These are phyloP conservation scores for Microthlaspi erraticum DNA, from an alignment of 345 rosid species.

Conservation along the genomic window DNA sequence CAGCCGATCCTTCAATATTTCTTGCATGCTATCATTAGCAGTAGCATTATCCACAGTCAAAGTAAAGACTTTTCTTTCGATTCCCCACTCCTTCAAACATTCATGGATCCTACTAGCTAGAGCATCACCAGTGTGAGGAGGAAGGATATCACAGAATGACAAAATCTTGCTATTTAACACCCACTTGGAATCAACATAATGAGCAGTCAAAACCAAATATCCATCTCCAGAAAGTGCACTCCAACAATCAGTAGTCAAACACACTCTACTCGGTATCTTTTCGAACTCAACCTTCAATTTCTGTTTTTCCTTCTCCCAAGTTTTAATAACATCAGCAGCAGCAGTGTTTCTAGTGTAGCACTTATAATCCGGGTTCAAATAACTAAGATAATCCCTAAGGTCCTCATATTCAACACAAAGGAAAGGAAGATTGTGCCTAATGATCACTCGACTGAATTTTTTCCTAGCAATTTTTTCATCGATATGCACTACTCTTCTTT, in stretches of 20 bases:
- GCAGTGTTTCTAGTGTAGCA: slow-evolving; percentile 1
- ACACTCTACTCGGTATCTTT: neutral
- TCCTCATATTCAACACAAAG: neutral
- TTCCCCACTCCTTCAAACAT: too few species aligned
- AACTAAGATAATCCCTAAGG: neutral
- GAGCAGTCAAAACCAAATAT: neutral
- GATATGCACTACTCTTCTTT: neutral
- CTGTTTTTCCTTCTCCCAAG: neutral
- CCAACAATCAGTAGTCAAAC: neutral
- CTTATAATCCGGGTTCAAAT: neutral
- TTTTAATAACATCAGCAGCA: neutral
- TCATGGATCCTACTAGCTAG: too few species aligned
- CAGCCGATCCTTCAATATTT: too few species aligned
- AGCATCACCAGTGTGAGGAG: too few species aligned
- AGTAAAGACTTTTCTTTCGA: too few species aligned
- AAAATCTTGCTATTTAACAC: too few species aligned
- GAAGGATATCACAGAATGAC: too few species aligned
- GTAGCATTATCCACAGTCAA: too few species aligned
- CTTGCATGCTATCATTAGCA: too few species aligned
- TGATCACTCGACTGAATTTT: neutral
- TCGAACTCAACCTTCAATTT: neutral
- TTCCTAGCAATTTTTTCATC: neutral
- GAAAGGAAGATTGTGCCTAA: neutral
- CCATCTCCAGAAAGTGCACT: neutral
- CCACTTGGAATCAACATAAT: too few species aligned